Evolutionary conservation across 1,284 basidiomycete genomes (phyloP), one percentile per base, ranked within the genome.

Genomic region (Cerioporus squamosus): DNA sequence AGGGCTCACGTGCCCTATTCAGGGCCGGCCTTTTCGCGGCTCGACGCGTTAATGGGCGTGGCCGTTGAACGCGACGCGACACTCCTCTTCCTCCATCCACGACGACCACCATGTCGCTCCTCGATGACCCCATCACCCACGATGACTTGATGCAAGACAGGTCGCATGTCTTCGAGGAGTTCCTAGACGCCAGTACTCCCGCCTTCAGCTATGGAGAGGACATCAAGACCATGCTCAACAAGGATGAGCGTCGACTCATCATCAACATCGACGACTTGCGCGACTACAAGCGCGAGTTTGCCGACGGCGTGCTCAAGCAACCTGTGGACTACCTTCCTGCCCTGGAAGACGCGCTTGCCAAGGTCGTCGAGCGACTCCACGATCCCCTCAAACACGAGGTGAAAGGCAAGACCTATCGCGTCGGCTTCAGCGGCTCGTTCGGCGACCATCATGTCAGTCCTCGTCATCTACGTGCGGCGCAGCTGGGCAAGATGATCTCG

Each of bases 381-480:
- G 91, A 96, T 73, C 77, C 82, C 6, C 83, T 90, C 51, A 97
- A 97, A 78, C 90, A 95, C 75, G 88, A 93, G 51, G 87, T 95
- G 59, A 79, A 85, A 39, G 86, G 84, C 60, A 95, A 91, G 72
- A 85, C 81, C 62, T 95, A 88, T 75, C 91, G 92, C 67, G 83
- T 98, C 59, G 97, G 97, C n/a, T 87, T 99, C 73, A 90, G 93
- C 64, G 97, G 97, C 55, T 97, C 94, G n/a, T 99, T 99, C 74
- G 97, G 97, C 47, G 96, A 98, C 75, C 94, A 99, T 74, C 95
- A 98, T 75, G 93, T 97, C 75, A 98, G 93, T 75, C 97, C 97
- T 43, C 84, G 97, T 9, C 97, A 95, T 10, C 84, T 99, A 39
- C 86, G 90, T 60, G 91, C 94, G 47, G 82, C 87, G 58, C 91